Percentiles rank a stretch among this genome's conserved stretches.
phyloP scores from a whole-genome alignment of 208 protist species.

The Lotmaria passim region DNA sequence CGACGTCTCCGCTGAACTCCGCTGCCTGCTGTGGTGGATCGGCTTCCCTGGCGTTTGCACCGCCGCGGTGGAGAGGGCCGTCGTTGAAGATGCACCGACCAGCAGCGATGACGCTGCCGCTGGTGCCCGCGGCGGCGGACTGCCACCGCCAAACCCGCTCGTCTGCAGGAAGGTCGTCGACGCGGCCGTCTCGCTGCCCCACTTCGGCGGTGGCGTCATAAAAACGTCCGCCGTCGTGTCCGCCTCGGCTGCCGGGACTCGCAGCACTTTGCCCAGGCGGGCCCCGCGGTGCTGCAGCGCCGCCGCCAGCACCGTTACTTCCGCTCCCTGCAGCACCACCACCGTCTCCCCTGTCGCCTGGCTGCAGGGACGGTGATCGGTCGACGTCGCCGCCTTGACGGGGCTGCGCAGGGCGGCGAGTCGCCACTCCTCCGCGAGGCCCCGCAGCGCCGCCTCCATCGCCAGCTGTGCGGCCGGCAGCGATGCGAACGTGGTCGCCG shows the following conservation, averaged over 20 bases:
- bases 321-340: conserved; percentile 9
- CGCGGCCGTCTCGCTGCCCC: conserved; percentile 5
- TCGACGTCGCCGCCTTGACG: background rate
- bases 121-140: background rate
- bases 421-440: conserved; percentile 7
- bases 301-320: conserved; percentile 22
- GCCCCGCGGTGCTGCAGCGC: conserved; percentile 17
- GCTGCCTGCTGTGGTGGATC: background rate
- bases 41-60: too few relatives aligned
- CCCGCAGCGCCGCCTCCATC: conserved; percentile 11
- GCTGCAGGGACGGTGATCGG: too few relatives aligned
- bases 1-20: conserved; percentile 9
- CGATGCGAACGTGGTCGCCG: background rate
- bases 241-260: background rate
- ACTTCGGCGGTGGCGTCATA: conserved; percentile 15
- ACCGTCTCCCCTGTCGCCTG: background rate
- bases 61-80: too few relatives aligned
- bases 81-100: too few relatives aligned
- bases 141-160: conserved; percentile 6
- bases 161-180: conserved; percentile 8
- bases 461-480: background rate
- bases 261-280: conserved; percentile 3
- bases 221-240: background rate
- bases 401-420: background rate
- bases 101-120: background rate